These are phyloP conservation scores for Fraxinus pennsylvanica DNA, from an alignment of 257 asterid genomes.

Conservation along the genomic window DNA sequence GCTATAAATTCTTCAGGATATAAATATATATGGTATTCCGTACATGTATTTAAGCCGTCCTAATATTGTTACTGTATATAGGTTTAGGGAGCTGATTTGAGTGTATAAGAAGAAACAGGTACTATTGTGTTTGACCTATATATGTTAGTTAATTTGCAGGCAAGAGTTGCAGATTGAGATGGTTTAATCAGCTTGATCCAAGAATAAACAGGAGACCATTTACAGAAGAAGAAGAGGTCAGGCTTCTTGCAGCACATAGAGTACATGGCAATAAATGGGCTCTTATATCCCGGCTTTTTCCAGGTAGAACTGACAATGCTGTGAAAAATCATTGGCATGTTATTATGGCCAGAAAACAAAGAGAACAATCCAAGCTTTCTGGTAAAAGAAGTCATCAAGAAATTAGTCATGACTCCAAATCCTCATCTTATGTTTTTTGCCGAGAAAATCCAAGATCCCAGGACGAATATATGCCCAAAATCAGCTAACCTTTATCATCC, in stretches of 20 bases:
- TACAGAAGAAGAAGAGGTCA: slow-evolving; percentile 82
- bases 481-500: no score
- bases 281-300: slow-evolving; percentile 79
- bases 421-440: slow-evolving; percentile 42
- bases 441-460: slow-evolving; percentile 31
- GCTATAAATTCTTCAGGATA: no score
- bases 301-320: slow-evolving; percentile 95
- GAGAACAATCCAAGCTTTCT: slow-evolving; percentile 64
- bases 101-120: no score
- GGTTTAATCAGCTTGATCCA: slow-evolving; percentile 96
- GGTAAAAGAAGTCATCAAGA: slow-evolving; percentile 44
- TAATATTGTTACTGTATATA: no score
- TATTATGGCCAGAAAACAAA: slow-evolving; percentile 83
- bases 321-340: slow-evolving; percentile 98
- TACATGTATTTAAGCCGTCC: no score
- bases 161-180: slow-evolving; percentile 91
- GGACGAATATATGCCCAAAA: slow-evolving; percentile 43
- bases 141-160: slow-evolving; percentile 40
- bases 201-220: slow-evolving; percentile 88
- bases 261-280: slow-evolving; percentile 95
- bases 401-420: slow-evolving; percentile 30
- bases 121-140: not conserved
- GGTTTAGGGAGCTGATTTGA: no score
- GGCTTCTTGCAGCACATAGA: slow-evolving; percentile 74
- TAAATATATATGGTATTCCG: no score